Evolutionary conservation across 192 early-diverging fungal genomes (phyloP), one percentile per base, ranked within the genome.

Genomic region (Dimargaris xerosporica): DNA sequence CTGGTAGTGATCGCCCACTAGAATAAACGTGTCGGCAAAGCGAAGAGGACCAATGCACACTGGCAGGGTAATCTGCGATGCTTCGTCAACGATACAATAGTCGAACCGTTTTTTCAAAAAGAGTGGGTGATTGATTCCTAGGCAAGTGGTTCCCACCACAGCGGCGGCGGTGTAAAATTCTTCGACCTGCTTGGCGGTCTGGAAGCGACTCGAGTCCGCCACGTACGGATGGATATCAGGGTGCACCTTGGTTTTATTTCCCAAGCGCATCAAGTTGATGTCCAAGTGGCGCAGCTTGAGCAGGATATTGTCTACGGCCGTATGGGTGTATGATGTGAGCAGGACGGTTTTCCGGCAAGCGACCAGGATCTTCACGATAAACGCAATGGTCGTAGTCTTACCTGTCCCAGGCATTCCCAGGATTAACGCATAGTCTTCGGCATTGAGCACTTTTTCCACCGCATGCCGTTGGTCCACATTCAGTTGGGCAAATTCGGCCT

Each of bases 371-470:
- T 78, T 71, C 21, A 94, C 86, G 19, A 94, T 79, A 29, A 83
- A 72, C 0, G 89, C 83, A 52, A 93, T 91, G 0, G 90, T 93
- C 1, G 89, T 91, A 0, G 91, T 94, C 68, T 98, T 98, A 44
- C 95, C 95, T 0, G 95, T 95, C 3, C 95, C 95, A 0, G 95
- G 95, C 93, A 96, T 96, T 16, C 95, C 95, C 29, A 95, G 72
- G 46, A 98, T 87, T 41, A 98, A 69, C 12, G 86, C 75, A 75
- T 96, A 98, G 63, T 98, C 95, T 48, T 80, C 67, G 0, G 87
- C 88, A 10, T 71, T 54, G 47, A 94, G 59, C n/a, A 91, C 88
- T 31, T 80, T 82, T 5, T 84, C 69, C 13, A 95, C 64, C 5
- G 85, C 90, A 2, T 45, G 58, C 28, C 71, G 69, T 67, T 95